A percentile compares a stretch with the other conserved stretches of the same genome.
Conservation (phyloP, 1,284 basidiomycete genomes). For the Jaminaea rosea region DNA sequence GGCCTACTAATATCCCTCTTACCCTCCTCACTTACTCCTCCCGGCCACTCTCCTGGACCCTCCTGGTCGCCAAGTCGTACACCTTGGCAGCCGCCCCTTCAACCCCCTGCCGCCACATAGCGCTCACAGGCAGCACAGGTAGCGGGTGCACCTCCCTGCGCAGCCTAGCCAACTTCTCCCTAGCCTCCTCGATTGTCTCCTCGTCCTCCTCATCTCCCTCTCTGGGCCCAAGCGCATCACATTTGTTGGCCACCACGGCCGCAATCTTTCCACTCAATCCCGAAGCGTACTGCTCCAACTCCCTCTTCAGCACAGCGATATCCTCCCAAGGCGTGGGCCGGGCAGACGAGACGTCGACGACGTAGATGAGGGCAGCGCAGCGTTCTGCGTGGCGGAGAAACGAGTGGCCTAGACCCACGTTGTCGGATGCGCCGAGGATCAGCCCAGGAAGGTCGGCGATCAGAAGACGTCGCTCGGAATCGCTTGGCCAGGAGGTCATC, state of each 20-base stretch:
- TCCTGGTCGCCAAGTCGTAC: neutral
- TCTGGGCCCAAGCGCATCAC: constrained; percentile 4
- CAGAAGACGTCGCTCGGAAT: constrained; percentile 59
- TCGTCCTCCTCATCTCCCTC: neutral
- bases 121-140: neutral
- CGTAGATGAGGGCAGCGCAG: constrained; percentile 78
- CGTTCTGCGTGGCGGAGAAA: constrained; percentile 90
- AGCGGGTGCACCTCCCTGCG: neutral
- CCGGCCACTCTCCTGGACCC: neutral
- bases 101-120: constrained; percentile 1
- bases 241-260: constrained; percentile 54
- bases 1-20: too few species aligned
- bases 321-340: constrained; percentile 57
- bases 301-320: constrained; percentile 61
- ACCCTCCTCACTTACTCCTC: neutral
- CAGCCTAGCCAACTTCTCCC: neutral
- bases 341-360: constrained; percentile 71
- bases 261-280: constrained; percentile 59
- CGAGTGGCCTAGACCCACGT: constrained; percentile 84
- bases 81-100: neutral
- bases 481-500: neutral
- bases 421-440: constrained; percentile 70
- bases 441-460: constrained; percentile 97
- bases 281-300: constrained; percentile 71
- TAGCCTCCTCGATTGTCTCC: neutral